Base-by-base conservation (phyloP, 2,329 filamentous ascomycete species). In the Verticillium albo-atrum region DNA sequence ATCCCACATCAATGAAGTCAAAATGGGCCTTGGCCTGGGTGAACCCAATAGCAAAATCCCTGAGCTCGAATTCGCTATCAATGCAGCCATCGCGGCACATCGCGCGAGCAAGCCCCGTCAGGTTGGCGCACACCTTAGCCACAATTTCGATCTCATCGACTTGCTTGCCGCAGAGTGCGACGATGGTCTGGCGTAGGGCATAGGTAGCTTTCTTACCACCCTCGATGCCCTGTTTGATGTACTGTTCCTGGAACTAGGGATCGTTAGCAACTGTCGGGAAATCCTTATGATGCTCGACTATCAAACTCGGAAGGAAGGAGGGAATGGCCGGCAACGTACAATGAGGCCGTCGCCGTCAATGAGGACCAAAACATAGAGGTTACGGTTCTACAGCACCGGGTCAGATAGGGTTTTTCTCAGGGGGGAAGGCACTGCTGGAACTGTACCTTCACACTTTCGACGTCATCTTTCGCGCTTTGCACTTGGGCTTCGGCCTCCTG, bases 321-420 rank as follows among this genome's bases (percentile, higher is more conserved):
- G n/a, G n/a, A n/a, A n/a, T n/a, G n/a, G n/a, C n/a, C n/a, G n/a
- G 6, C 25, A 61, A 67, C 68, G 58, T 66, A 88, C 85, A 70
- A 87, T 74, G 60, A 87, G 77, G 52, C 84, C 83, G 69, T 89
- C 82, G 37, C 85, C 86, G 68, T 89, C 86, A 65, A 89, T 81
- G 64, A 88, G 68, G 42, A 87, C 78, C 63, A 84, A 71, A 66
- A 87, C 76, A 69, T 89, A 89, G 47, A 81, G 77, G 70, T 86
- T 87, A 55, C 74, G 76, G 60, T 76, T 79, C 81, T 85, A 65
- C 60, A 63, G 58, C 58, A 55, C 62, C 61, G 77, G 83, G 82
- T 77, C 79, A 81, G 62, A 81, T 69, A 55, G 71, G 70, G 54
- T 78, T 72, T 61, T 77, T 77, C 62, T 79, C 72, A 17, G 69